Evolutionary conservation across 2,329 filamentous ascomycete species (phyloP), one percentile per base, ranked within the genome.

Genomic region (Zymoseptoria pseudotritici): DNA sequence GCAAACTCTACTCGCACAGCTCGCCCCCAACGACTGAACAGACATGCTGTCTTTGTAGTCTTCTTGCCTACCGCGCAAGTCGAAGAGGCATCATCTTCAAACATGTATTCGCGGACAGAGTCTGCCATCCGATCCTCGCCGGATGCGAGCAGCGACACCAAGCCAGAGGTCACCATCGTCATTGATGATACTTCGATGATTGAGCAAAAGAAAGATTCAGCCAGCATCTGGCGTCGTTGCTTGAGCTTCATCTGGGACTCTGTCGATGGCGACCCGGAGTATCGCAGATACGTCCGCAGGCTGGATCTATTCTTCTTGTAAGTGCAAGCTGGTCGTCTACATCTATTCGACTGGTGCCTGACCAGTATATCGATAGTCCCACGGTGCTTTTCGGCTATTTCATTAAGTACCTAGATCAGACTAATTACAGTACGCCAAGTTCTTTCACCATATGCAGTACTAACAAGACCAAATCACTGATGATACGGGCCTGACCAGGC

Each of bases 191-290:
- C 11, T 13, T 36, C 13, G 10, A 11, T 10, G 3, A 13, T 17
- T 10, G 2, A 42, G 36, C 36, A 42, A 2, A 3, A 42, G 11
- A 10, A 5, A 42, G 8, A 42, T 42, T 17, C 36, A 42, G 11
- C 36, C 13, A 42, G 36, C 7, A 17, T 51, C 24, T 64, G 59
- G 60, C 57, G 60, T 4, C 54, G 29, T 7, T 26, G 61, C 49
- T 24, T 64, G 20, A 56, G 53, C 42, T 58, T 64, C 29, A 8
- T 62, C 11, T 64, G 60, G 62, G 62, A 62, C 58, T 58, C 62
- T 21, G 55, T 55, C 10, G 60, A 61, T 19, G 60, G 62, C 13
- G 57, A 58, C 20, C 50, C 55, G 19, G 57, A 61, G 36, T 58
- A 59, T 19, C 54, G 60, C 21, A 46, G 57, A 11, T 64, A 62